phyloP scores from a whole-genome alignment of 108 stramenopile species.

The Hondaea fermentalgiana region DNA sequence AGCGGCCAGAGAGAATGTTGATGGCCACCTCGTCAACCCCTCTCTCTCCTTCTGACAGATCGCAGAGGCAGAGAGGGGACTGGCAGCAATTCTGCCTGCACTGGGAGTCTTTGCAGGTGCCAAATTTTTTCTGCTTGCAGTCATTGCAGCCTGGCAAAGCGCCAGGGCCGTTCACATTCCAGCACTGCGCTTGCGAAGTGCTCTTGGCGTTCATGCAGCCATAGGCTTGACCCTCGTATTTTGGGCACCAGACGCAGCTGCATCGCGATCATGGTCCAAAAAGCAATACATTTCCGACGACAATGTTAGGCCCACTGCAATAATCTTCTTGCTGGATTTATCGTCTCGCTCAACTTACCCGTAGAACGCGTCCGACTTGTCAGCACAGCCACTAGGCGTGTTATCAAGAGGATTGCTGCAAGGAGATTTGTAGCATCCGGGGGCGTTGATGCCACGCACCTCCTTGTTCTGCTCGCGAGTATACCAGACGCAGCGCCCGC shows the following conservation, averaged over 20 bases:
- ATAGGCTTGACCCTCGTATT: neutral
- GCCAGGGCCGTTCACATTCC: neutral
- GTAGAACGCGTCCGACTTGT: neutral
- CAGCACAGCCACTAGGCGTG: neutral
- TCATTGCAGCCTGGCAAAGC: neutral
- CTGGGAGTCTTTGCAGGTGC: neutral
- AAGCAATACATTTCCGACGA: too few relatives aligned
- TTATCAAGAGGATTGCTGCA: neutral
- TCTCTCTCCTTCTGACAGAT: neutral
- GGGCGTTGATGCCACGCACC: neutral
- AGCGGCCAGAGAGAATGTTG: too few relatives aligned
- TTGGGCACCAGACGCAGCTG: neutral
- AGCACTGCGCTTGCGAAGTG: neutral
- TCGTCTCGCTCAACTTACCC: neutral
- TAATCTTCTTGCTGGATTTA: neutral
- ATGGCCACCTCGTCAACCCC: too few relatives aligned
- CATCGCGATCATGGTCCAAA: too few relatives aligned
- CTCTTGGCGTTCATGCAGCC: slow-evolving; percentile 15
- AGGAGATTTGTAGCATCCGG: neutral
- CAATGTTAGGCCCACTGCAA: too few relatives aligned
- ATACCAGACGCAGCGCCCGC: slow-evolving; percentile 12
- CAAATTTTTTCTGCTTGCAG: neutral
- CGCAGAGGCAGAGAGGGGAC: neutral
- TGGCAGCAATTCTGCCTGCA: neutral
- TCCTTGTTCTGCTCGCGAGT: neutral